Evolutionary conservation across 345 rosid species (phyloP), one percentile per base, ranked within the genome.

Genomic region (Linum trigynum): DNA sequence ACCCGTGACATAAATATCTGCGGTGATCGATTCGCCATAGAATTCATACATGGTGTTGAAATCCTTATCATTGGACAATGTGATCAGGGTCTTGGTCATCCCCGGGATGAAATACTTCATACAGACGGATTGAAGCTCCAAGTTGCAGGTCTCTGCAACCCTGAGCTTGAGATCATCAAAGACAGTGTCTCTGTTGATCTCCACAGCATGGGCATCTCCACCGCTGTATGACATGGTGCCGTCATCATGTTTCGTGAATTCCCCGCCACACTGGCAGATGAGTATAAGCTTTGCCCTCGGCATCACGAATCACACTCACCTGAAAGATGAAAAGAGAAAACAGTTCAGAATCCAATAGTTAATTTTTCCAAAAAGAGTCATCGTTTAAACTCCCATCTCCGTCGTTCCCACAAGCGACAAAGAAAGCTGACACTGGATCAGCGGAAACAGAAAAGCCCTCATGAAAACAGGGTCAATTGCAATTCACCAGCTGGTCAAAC

Each of bases 41-140:
- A 83, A 84, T 63, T 83, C 84, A 77, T 77, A 83, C 98, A 89
- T 89, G 77, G 92, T 83, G 65, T 81, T 92, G 64, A 92, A 78
- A 68, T 87, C 91, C 62, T 80, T 86, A 68, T 89, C 95, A 72
- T 77, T 86, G 42, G 85, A 74, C 79, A 92, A 69, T 53, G 84
- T 82, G 67, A 92, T 86, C 63, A 81, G 89, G 0, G 86, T 89
- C 75, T 79, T 81, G 75, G 76, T 80, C 61, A 87, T 89, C 63
- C 88, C 86, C 0, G 98, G 98, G 41, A 92, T 85, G 81, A 92
- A 89, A 79, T 92, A 92, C 85, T 92, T 92, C 67, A 92, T 38
- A 42, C 86, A 82, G 82, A 92, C 39, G 64, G 95, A 84, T 16
- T 61, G 73, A 75, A 65, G 74, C 23, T 89, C 96, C 57, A 87